Evolutionary conservation across 805 yeast genomes (phyloP), one percentile per base, ranked within the genome.

Genomic region (Pachysolen tannophilus): DNA sequence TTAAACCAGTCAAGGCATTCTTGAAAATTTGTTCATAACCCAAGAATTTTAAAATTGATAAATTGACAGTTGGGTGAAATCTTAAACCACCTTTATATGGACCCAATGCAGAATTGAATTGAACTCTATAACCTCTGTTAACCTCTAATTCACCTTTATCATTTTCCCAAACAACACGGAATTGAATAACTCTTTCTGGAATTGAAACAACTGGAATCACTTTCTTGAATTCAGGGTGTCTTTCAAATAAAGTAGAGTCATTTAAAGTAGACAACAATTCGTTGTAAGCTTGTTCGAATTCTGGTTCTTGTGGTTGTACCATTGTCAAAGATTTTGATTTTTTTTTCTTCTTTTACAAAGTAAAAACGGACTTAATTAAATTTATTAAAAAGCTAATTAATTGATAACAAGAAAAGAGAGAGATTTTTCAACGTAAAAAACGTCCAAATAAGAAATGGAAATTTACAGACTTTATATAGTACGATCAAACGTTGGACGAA

Each of bases 61-160:
- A 73, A 69, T 88, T 92, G 52, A 90, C 98, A 38, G 94, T 71
- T 55, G 97, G 97, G 72, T 90, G 97, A 78, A 90, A 82, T 67
- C 98, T 80, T 52, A 90, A 75, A 61, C 98, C 98, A 60, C 98
- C 98, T 73, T 90, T 90, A 84, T 86, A 90, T 52, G 98, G 98
- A 60, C 98, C 98, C 48, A 92, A 74, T 38, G 97, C 94, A 38
- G 96, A 86, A 80, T 87, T 90, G 76, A 85, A 90, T 71, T 90
- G 98, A 45, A 90, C 97, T 70, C 98, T 78, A 87, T 75, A 90
- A 63, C 97, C 98, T 50, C 87, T 77, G 79, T 92, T 92, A 48
- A 90, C 94, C 69, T 87, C 90, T 56, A 84, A 68, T 55, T 73
- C 79, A 52, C 95, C 95, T 50, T 78, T 68, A 70, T 92, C 98